Base-by-base conservation (phyloP, 1,284 basidiomycete species). In the Microbotryum intermedium region DNA sequence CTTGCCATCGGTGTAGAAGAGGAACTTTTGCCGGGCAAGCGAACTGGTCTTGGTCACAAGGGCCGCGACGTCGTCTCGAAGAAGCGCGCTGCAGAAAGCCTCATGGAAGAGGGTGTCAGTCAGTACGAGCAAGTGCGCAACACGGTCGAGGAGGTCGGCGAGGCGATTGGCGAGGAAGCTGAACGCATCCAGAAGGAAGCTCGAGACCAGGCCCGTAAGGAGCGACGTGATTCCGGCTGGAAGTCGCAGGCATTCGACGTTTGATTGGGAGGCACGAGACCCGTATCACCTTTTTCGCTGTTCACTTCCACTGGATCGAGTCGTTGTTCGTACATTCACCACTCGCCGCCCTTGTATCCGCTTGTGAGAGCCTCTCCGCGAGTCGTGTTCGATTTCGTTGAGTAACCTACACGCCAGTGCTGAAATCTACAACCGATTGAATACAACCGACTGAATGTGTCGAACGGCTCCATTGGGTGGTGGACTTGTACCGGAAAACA, bases 1-100 rank as follows among this genome's bases (percentile, higher is more conserved):
- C 69, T 79, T 47, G 74, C 77, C 55, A 75, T 79, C 58, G 78
- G 78, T 34, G 76, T 77, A 16, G 75, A 76, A 59, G 76, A 77
- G 66, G 53, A 76, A 69, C 67, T 78, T 53, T 74, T 78, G 67
- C 77, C 76, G 4, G 74, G 75, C 48, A 70, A 73, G 49, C 55
- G 50, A 20, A 64, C 62, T 39, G 61, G 50, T 11, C 50, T 63
- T 30, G 58, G 59, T 6, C 54, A 28, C 26, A 26, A 56, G 30
- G 63, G 61, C 44, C 45, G 50, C 23, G 66, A 67, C 53, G 55
- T 67, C 29, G 64, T 62, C 25, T 29, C 48, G 1, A 46, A 58
- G 45, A 62, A 63, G 48, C 59, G 55, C 23, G 42, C 50, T 28
- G 57, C 58, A 48, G 66, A 67, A 51, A 26, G 47, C 6, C 56